Evolutionary conservation across 768 basidiomycete species (phyloP).

Genomic region (Pulveroboletus sp.): DNA sequence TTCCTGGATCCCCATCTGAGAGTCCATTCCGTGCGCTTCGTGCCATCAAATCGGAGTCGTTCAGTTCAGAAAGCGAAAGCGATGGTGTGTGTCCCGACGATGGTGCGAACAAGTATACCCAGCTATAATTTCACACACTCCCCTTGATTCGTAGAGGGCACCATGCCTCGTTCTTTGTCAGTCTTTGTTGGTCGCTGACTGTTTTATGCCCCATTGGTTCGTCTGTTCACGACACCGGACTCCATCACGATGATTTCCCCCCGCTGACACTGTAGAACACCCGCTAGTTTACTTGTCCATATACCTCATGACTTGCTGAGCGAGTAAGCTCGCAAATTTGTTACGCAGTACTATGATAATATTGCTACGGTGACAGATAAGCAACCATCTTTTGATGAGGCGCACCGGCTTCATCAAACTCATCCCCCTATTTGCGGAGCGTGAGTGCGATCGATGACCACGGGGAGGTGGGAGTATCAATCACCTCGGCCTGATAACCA

Average conservation of each 20-base stretch:
- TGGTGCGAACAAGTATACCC: constrained; percentile 34
- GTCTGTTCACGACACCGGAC: constrained; percentile 30
- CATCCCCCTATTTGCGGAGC: constrained; percentile 47
- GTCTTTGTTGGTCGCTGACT: constrained; percentile 28
- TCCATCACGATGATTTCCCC: constrained; percentile 31
- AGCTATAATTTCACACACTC: constrained; percentile 26
- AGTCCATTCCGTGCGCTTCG: constrained; percentile 38
- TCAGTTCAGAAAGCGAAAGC: constrained; percentile 68
- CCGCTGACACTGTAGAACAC: constrained; percentile 35
- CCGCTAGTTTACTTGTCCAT: constrained; percentile 32
- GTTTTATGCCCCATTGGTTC: constrained; percentile 14
- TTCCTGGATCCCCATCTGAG: constrained; percentile 59
- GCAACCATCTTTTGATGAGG: constrained; percentile 83
- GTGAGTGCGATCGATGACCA: constrained; percentile 23
- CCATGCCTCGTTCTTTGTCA: constrained; percentile 17
- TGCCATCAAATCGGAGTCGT: constrained; percentile 52
- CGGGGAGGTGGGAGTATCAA: constrained; percentile 32
- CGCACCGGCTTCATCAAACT: constrained; percentile 79
- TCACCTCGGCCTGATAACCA: constrained; percentile 64
- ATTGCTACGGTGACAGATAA: constrained; percentile 41
- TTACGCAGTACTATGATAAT: constrained; percentile 21
- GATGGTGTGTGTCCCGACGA: constrained; percentile 58
- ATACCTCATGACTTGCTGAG: constrained; percentile 21
- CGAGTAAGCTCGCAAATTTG: constrained; percentile 20
- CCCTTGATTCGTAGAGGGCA: constrained; percentile 11